Percentiles rank a stretch among this genome's conserved stretches.
Evolutionary conservation across 495 filamentous ascomycete species (phyloP).

Genomic region (Parathielavia hyrcaniae): DNA sequence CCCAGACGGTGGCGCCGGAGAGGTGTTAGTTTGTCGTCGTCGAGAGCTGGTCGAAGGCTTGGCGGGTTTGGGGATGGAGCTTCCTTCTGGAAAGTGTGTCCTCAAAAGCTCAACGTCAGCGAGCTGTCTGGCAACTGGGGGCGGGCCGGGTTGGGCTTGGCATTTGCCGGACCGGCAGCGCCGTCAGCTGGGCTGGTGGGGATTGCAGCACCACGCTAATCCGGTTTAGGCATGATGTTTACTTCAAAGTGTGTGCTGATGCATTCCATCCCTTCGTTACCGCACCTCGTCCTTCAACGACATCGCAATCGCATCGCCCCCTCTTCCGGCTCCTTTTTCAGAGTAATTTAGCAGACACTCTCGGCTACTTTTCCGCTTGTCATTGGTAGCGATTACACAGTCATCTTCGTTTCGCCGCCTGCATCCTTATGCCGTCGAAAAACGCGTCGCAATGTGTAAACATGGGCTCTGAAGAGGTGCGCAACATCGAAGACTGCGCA

Average conservation of each 20-base stretch:
- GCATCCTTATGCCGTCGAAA: conserved; percentile 27
- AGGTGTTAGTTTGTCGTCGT: conserved; percentile 13
- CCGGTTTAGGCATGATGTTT: conserved; percentile 34
- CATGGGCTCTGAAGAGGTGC: conserved; percentile 41
- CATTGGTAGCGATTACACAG: background rate
- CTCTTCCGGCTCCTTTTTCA: background rate
- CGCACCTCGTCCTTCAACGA: background rate
- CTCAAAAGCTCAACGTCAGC: conserved; percentile 17
- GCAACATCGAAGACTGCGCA: background rate
- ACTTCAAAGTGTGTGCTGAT: conserved; percentile 21
- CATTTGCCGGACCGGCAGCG: conserved; percentile 11
- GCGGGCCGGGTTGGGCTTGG: conserved; percentile 5
- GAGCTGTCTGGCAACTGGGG: background rate
- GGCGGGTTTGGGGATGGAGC: conserved; percentile 11
- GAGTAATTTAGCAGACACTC: background rate
- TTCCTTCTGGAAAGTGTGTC: conserved; percentile 16
- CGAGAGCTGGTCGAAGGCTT: conserved; percentile 12
- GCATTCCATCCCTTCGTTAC: conserved; percentile 4
- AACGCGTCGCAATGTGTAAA: conserved; percentile 37
- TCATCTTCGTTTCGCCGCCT: background rate
- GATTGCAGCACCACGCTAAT: conserved; percentile 9
- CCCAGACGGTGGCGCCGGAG: conserved; percentile 8
- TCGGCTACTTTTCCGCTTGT: background rate
- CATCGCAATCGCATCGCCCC: background rate
- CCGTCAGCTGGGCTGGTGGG: background rate